Base-by-base conservation (phyloP, 768 basidiomycete species). In the Pleurotus salmoneostramineus region DNA sequence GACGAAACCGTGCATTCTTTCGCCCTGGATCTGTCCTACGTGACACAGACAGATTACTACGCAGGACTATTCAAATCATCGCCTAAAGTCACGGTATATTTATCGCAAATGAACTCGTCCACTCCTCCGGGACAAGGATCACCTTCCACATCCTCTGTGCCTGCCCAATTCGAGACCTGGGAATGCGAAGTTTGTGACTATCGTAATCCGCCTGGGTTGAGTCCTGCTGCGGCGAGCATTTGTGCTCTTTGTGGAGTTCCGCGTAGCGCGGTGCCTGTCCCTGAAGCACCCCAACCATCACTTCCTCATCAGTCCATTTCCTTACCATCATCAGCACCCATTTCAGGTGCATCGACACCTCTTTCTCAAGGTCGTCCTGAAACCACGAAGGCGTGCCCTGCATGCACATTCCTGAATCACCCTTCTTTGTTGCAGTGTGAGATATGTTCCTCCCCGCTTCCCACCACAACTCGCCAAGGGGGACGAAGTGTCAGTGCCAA, bases 371-470 rank as follows among this genome's bases (percentile, higher is more conserved):
- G 8, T 72, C 77, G 3, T 66, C 69, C 3, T 67, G 74, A 61
- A 59, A 59, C 68, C 14, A 70, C 71, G 2, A 76, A 89, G 45
- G 72, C 88, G 11, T 99, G 96, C 69, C 81, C 87, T 1, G 86
- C 85, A 1, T 99, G 97, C 68, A 98, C 96, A 1, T 99, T 95
- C 68, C 75, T 95, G 10, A 99, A 99, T 71, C 87, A 91, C 60
- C 84, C 84, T 0, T 87, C 83, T 1, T 75, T 95, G 56, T 70
- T 70, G 0, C 68, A 73, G 6, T 98, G 96, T 73, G 96, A 98
- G 70, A 89, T 98, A 2, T 98, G 96, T 67, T 79, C 78, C 4
- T 88, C 93, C 3, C 74, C 83, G 0, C 74, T 98, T 7, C 85
- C 84, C 66, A 61, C 50, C 40, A 32, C 64, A 58, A 14, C 49